phyloP scores from a whole-genome alignment of 331 rosid species.

The Quercus tomentella region DNA sequence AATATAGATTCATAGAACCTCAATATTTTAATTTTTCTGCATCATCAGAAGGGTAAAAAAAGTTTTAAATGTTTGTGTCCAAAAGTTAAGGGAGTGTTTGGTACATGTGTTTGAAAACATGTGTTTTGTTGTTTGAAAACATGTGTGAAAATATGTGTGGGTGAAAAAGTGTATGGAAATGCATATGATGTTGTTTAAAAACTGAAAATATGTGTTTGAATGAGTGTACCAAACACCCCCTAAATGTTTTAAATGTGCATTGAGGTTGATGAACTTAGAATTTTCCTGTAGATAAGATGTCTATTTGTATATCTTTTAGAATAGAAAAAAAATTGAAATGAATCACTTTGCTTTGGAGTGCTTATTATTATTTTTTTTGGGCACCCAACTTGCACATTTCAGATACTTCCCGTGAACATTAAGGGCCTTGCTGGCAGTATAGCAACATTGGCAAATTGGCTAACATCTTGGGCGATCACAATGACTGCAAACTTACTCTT shows the following conservation, averaged over 20 bases:
- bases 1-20: not conserved
- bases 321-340: not conserved
- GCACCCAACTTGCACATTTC: slow-evolving; percentile 12
- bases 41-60: not conserved
- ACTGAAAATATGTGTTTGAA: too few species aligned
- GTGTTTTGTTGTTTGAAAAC: too few species aligned
- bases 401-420: slow-evolving; percentile 77
- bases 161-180: too few species aligned
- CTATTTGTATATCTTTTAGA: not conserved
- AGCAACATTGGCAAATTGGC: slow-evolving; percentile 74
- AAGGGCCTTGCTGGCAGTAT: slow-evolving; percentile 77
- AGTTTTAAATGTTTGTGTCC: not conserved
- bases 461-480: slow-evolving; percentile 49
- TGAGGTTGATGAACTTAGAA: not conserved
- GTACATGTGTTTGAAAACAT: not conserved
- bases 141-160: too few species aligned
- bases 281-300: not conserved
- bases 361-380: not conserved
- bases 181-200: too few species aligned
- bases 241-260: not conserved
- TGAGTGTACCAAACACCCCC: too few species aligned
- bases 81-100: not conserved
- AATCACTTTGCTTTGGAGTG: not conserved
- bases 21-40: not conserved
- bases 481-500: slow-evolving; percentile 80